A percentile compares a stretch with the other conserved stretches of the same genome.
These are phyloP conservation scores for Alternaria angustiovoidea DNA, from an alignment of 2,329 filamentous ascomycete genomes.

Conservation along the genomic window DNA sequence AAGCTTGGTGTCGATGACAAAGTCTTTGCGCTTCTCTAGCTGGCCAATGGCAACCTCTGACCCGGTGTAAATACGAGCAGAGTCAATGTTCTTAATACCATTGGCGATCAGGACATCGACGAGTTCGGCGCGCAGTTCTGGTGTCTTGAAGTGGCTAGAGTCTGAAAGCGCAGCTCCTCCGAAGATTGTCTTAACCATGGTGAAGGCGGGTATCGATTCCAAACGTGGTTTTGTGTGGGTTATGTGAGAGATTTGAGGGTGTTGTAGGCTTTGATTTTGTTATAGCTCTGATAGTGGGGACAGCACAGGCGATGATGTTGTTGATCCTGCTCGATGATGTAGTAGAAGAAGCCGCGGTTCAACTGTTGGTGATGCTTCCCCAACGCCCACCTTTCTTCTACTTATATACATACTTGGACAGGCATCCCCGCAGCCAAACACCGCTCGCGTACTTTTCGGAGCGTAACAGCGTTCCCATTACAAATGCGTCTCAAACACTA, in stretches of 20 bases:
- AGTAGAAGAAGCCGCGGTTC: not conserved
- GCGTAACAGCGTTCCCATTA: not conserved
- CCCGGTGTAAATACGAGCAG: conserved; percentile 53
- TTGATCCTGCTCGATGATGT: not conserved
- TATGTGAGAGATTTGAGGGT: not conserved
- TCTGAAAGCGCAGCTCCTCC: conserved; percentile 42
- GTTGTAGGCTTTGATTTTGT: not conserved
- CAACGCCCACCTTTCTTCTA: not conserved
- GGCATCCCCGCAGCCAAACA: not conserved
- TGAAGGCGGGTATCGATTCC: not conserved
- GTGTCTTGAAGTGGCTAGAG: conserved; percentile 22
- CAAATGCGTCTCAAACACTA: not conserved
- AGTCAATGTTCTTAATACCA: conserved; percentile 51
- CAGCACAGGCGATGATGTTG: conserved; percentile 7
- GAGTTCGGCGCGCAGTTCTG: conserved; percentile 24
- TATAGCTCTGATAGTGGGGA: not conserved
- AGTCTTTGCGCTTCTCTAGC: conserved; percentile 50
- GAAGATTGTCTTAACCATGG: conserved; percentile 49
- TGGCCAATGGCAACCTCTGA: conserved; percentile 55
- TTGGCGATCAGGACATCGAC: conserved; percentile 44
- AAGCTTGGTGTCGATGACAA: conserved; percentile 59
- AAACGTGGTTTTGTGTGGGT: not conserved
- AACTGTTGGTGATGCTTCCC: conserved; percentile 1
- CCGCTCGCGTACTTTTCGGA: not conserved
- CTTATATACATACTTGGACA: conserved; percentile 2